Evolutionary conservation across 371 early-diverging fungal species (phyloP).

Genomic region (Circinella minor): DNA sequence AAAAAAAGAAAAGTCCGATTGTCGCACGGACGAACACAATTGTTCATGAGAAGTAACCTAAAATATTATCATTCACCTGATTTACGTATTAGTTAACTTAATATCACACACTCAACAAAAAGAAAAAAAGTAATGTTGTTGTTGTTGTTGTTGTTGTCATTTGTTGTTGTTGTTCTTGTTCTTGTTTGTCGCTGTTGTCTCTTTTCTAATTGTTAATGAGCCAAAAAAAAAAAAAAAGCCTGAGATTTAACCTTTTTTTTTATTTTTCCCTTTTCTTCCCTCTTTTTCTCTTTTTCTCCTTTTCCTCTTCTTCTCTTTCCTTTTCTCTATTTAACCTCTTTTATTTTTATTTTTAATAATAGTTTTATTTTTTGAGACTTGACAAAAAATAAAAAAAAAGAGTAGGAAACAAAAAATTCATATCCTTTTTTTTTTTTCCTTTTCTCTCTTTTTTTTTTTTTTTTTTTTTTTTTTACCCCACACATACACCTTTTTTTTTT

Average conservation of each 20-base stretch:
- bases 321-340: not conserved
- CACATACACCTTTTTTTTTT: not conserved
- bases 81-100: not conserved
- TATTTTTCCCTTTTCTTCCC: not conserved
- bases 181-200: not conserved
- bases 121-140: not conserved
- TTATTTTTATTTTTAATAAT: not conserved
- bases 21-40: conserved; percentile 11
- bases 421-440: too few relatives aligned
- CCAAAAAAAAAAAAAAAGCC: not conserved
- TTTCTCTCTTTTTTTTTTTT: not conserved
- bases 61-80: not conserved
- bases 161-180: not conserved
- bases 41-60: conserved; percentile 8
- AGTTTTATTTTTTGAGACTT: too few relatives aligned
- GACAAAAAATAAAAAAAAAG: too few relatives aligned
- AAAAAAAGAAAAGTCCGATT: not conserved
- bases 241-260: conserved; percentile 9
- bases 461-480: not conserved
- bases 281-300: not conserved
- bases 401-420: too few relatives aligned
- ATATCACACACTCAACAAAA: too few relatives aligned
- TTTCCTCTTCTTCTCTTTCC: not conserved
- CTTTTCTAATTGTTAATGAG: too few relatives aligned
- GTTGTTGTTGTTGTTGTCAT: not conserved